phyloP scores from a whole-genome alignment of 2,329 filamentous ascomycete species.

The Bipolaris oryzae region DNA sequence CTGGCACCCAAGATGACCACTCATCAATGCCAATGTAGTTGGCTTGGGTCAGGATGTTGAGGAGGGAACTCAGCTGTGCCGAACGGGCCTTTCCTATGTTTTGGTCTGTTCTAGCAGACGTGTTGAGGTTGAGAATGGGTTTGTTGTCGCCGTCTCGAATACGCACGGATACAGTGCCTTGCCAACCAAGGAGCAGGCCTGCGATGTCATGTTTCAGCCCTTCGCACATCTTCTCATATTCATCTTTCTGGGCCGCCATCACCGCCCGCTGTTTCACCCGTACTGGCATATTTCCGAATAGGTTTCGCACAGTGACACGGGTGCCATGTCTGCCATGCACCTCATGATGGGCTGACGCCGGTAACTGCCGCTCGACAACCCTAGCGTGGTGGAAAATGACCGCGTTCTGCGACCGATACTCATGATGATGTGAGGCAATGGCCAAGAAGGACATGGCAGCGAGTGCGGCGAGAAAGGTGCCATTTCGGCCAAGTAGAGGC shows the following conservation, averaged over 20 bases:
- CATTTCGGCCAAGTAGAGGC: slow-evolving; percentile 68
- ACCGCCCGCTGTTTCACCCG: slow-evolving; percentile 78
- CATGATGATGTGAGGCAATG: slow-evolving; percentile 72
- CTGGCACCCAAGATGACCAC: slow-evolving; percentile 68
- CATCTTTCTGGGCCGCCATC: slow-evolving; percentile 55
- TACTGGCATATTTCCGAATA: slow-evolving; percentile 91
- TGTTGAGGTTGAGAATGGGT: slow-evolving; percentile 45
- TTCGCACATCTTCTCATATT: slow-evolving; percentile 70
- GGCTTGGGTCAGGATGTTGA: slow-evolving; percentile 67
- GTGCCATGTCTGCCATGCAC: slow-evolving; percentile 70
- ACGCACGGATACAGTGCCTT: slow-evolving; percentile 60
- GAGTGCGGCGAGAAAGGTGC: slow-evolving; percentile 78
- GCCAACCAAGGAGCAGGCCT: slow-evolving; percentile 74
- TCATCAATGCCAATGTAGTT: slow-evolving; percentile 63
- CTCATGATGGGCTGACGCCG: slow-evolving; percentile 64
- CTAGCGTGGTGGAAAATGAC: slow-evolving; percentile 73
- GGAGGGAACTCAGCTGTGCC: slow-evolving; percentile 26
- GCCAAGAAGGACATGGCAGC: slow-evolving; percentile 76
- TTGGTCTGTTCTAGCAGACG: background rate
- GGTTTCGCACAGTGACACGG: slow-evolving; percentile 73
- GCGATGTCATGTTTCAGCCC: slow-evolving; percentile 64
- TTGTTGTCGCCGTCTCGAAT: slow-evolving; percentile 60
- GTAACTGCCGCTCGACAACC: slow-evolving; percentile 67
- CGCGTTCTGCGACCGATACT: slow-evolving; percentile 66
- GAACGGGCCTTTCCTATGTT: slow-evolving; percentile 19